Evolutionary conservation across 495 filamentous ascomycete species (phyloP), one percentile per base, ranked within the genome.

Genomic region (Podospora fimiseda): DNA sequence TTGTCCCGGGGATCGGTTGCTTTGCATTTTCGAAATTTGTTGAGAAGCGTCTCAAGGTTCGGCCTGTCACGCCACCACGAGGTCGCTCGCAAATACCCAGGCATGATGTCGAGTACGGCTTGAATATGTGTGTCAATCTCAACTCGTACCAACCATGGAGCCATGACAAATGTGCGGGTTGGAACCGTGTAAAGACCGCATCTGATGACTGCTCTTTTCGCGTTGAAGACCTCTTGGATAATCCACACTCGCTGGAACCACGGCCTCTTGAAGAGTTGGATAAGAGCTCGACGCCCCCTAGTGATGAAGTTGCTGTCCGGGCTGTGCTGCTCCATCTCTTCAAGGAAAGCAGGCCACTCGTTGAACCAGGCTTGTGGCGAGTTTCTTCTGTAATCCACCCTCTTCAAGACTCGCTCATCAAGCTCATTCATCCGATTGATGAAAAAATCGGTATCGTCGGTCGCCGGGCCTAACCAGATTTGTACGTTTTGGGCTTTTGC

Each of bases 101-200:
- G 66, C 59, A 70, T 68, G 39, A 72, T 64, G 37, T 71, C 68
- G 11, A 72, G 58, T 1, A 72, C 59, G 14, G 67, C 60, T 52
- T 72, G 62, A 3, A 40, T 59, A 49, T 59, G 57, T 6, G 19
- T 1, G 0, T 54, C 27, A 4, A 53, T 43, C 0, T 27, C 14
- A 2, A 62, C 1, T 1, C 22, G 53, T 22, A 67, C 18, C 7
- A 68, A n/a, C 1, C 46, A 52, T 1, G 69, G 67, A 42, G 61
- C 27, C 21, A 58, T 43, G 19, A 57, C 48, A 48, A 73, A 71
- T 9, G 54, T 60, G 1, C 54, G 50, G n/a, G 60, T 51, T 5
- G 60, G 43, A 0, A 68, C 37, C 11, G 59, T 57, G 8, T 60
- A 53, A 1, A 3, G 24, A 9, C 70, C 70, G 50, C 69, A 72